A percentile compares a stretch with the other conserved stretches of the same genome.
These are phyloP conservation scores for Xylaria flabelliformis DNA, from an alignment of 495 filamentous ascomycete genomes.

Conservation along the genomic window DNA sequence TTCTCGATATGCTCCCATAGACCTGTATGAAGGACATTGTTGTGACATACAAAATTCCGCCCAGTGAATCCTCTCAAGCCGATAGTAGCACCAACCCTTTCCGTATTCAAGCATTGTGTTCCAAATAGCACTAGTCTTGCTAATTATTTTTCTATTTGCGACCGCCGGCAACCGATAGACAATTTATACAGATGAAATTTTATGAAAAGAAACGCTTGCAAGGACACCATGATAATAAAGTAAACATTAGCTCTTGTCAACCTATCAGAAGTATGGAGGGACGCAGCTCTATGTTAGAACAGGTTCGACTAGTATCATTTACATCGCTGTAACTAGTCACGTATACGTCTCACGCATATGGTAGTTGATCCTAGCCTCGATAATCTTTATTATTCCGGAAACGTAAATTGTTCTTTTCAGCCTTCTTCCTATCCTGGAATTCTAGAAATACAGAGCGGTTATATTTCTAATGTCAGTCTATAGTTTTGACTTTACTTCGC, in stretches of 20 bases:
- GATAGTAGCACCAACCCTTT: neutral
- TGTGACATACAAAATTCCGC: neutral
- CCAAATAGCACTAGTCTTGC: neutral
- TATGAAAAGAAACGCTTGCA: neutral
- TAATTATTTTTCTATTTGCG: neutral
- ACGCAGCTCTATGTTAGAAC: neutral
- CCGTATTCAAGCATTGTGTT: neutral
- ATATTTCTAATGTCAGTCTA: too few species aligned
- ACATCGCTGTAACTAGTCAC: neutral
- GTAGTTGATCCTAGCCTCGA: neutral
- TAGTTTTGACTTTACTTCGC: too few species aligned
- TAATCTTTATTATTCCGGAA: constrained; percentile 34
- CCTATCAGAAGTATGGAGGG: neutral
- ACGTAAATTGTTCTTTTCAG: constrained; percentile 60
- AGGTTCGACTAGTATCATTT: neutral
- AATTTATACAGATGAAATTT: neutral
- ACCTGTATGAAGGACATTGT: neutral
- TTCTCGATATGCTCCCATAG: neutral
- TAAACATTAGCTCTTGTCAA: neutral
- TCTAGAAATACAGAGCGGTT: too few species aligned
- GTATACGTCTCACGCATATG: too few species aligned
- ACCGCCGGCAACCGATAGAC: neutral
- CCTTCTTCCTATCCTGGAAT: too few species aligned
- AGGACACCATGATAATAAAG: neutral
- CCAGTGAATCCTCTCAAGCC: neutral